Base-by-base conservation (phyloP, 2,329 filamentous ascomycete genomes). In the Nemania sp. region DNA sequence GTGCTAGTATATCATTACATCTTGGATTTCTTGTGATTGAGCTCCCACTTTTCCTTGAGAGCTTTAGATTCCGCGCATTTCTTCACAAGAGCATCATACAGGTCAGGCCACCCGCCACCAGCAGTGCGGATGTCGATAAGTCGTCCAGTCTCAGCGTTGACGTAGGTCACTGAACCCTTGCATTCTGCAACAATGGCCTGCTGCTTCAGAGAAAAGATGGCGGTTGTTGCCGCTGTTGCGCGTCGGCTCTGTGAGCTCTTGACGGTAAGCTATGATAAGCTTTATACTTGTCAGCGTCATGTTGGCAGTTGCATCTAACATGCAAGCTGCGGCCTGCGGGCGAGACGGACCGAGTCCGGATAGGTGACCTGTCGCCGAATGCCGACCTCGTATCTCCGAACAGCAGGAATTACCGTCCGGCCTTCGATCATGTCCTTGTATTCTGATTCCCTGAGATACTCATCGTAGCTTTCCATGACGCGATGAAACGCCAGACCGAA, bases 121-220 rank as follows among this genome's bases (percentile, higher is more conserved):
- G 64, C 56, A 1, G 57, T 66, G 25, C 64, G 64, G 35, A 70
- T 69, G n/a, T 69, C 64, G 6, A 65, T 34, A 1, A 67, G 65
- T 6, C 67, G 67, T 12, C 54, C 59, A 12, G 67, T 63, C 25
- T 65, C 57, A n/a, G 61, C 60, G 50, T 69, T 58, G 54, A 69
- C 60, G 35, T 64, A 69, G 3, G 65, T 66, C 1, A 59, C 47
- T 1, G 64, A 68, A 3, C 67, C 66, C 29, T 61, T 68, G 3
- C 56, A 60, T 6, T 68, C 51, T 15, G 67, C 64, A 11, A 69
- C 64, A 15, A 69, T 65, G 37, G 63, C 63, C 35, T 69, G 65
- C 57, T 69, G 67, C 45, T 63, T 64, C 12, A 69, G 63, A 2
- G 65, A 71, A 45, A 63, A 68, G 9, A 47, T 20, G 20, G 10